These are phyloP conservation scores for Cercospora sp. DNA, from an alignment of 2,329 filamentous ascomycete species.

Conservation along the genomic window DNA sequence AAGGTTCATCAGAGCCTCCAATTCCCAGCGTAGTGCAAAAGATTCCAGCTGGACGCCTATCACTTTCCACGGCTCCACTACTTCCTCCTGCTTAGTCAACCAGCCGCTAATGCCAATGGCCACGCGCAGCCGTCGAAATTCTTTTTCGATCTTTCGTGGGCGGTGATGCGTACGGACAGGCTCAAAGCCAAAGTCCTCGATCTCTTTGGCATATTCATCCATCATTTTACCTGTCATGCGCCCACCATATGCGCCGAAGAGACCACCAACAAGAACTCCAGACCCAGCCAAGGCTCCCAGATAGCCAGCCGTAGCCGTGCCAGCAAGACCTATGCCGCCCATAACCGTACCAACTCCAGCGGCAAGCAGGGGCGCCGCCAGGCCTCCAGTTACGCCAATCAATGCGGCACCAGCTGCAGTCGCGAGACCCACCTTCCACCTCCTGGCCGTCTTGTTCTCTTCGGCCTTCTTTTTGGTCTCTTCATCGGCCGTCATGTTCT, in stretches of 20 bases:
- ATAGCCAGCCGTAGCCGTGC: conserved; percentile 72
- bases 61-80: conserved; percentile 75
- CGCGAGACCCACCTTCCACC: conserved; percentile 82
- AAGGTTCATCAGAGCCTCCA: conserved; percentile 71
- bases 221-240: conserved; percentile 83
- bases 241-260: conserved; percentile 90
- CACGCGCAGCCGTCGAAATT: conserved; percentile 63
- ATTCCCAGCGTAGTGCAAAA: conserved; percentile 82
- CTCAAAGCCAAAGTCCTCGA: conserved; percentile 85
- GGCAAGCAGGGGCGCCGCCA: conserved; percentile 74
- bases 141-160: conserved; percentile 53
- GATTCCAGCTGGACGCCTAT: conserved; percentile 72
- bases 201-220: conserved; percentile 80
- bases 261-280: conserved; percentile 72
- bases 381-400: conserved; percentile 77
- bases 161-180: conserved; percentile 64
- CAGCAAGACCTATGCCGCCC: conserved; percentile 32
- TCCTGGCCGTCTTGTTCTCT: conserved; percentile 63
- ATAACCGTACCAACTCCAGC: conserved; percentile 73
- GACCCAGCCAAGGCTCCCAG: conserved; percentile 79
- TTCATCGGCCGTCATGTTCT: conserved; percentile 72
- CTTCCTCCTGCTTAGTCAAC: conserved; percentile 69
- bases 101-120: conserved; percentile 82
- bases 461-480: conserved; percentile 73
- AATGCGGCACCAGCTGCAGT: conserved; percentile 84